Base-by-base conservation (phyloP, 2,329 filamentous ascomycete genomes). In the Fusarium sp. region DNA sequence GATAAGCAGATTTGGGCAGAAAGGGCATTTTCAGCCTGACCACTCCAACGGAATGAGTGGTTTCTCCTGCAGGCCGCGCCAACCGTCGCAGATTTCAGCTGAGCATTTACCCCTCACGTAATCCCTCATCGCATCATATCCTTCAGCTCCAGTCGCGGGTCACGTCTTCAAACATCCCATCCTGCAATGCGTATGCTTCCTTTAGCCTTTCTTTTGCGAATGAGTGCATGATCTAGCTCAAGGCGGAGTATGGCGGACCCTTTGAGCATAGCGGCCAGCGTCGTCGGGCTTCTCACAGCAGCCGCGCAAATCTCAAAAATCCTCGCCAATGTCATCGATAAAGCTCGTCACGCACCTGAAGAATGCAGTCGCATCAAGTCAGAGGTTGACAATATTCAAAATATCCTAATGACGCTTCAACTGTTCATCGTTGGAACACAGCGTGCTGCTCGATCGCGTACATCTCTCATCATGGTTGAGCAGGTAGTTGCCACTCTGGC, bases 401-500 rank as follows among this genome's bases (percentile, higher is more conserved):
- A 63, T 45, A n/a, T 63, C 7, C 35, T 63, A 4, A 11, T 11
- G 3, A 25, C 59, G 1, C 64, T 68, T 12, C 64, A 68, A 12
- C 14, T 64, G 3, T 64, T 43, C 25, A 58, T 66, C 11, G 10
- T 66, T 6, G 62, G 62, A 1, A 33, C 50, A 4, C 40, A 27
- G 3, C 27, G 58, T 35, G 58, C 62, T 20, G n/a, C 40, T 20
- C 32, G 30, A 22, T 66, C 66, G 6, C 37, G 69, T 15, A 69
- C 58, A 5, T 65, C 66, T 10, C 62, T 69, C n/a, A 63, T 69
- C 20, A 61, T 69, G 69, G 69, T 69, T 35, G 63, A 63, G 14
- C 69, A 71, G n/a, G 66, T 71, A 12, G 66, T 69, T 12, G 63
- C 37, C 10, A 66, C 63, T 5, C 25, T 69, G 9, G 62, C 69